These are phyloP conservation scores for Gymnopilus junonius DNA, from an alignment of 768 basidiomycete genomes.

Conservation along the genomic window DNA sequence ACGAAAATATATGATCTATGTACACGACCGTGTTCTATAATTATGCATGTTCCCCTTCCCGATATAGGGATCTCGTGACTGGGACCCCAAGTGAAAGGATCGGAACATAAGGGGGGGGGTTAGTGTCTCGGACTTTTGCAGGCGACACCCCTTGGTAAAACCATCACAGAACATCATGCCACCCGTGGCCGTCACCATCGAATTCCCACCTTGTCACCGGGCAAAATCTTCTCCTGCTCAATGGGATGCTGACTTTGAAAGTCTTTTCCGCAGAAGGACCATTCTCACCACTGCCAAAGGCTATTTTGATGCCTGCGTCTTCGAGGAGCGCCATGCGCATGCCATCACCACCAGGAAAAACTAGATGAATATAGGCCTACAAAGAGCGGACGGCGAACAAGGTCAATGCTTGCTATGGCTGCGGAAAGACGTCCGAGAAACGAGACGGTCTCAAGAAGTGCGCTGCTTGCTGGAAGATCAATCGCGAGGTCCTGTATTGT, in stretches of 20 bases:
- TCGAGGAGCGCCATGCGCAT: neutral
- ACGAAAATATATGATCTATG: no score
- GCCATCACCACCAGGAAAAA: neutral
- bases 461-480: neutral
- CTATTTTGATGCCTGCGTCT: neutral
- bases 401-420: neutral
- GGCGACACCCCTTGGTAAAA: no score
- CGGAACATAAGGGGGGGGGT: no score
- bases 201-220: neutral
- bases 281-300: neutral
- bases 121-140: no score
- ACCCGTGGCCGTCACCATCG: no score
- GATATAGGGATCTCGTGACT: no score
- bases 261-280: neutral
- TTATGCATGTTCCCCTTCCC: no score
- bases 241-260: neutral
- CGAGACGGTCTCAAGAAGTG: neutral
- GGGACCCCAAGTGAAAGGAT: no score
- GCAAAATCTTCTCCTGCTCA: neutral
- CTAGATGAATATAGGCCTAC: neutral
- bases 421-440: neutral
- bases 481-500: neutral
- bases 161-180: no score
- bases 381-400: neutral
- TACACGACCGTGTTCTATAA: no score